Base-by-base conservation (phyloP, 2,329 filamentous ascomycete species). In the Myriosclerotinia scirpicola region DNA sequence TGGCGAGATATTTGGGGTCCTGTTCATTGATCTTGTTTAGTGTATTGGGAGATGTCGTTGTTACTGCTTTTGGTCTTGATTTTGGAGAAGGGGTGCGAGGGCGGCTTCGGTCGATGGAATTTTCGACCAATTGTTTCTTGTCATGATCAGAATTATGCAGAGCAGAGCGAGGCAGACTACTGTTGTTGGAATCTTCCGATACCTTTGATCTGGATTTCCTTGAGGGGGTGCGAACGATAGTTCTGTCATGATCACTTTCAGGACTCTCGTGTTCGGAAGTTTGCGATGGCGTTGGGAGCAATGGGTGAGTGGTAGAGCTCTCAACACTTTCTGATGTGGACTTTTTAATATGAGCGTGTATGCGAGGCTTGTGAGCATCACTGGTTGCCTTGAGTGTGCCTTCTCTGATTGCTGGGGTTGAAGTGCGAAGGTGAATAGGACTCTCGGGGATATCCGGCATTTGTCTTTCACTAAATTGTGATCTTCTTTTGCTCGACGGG, bases 21-120 rank as follows among this genome's bases (percentile, higher is more conserved):
- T 64, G 64, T 52, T 73, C 71, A 26, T 73, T 73, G 50, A 70
- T 50, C 20, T 59, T 60, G 34, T 73, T 73, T 54, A 72, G 65
- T 7, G 69, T 68, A 26, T 73, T 69, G 44, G 70, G 71, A 4
- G 70, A 67, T 12, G 54, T 42, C 14, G 22, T 65, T 54, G 61
- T 26, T 52, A 50, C 34, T 52, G 55, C 3, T 42, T 52, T 55
- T 56, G 36, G 8, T 38, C 34, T 17, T n/a, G 64, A 12, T 1
- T n/a, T 48, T 48, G 54, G 64, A 54, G 62, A 67, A 36, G 67
- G 67, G n/a, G 65, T 65, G 34, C 38, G 64, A 3, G 38, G 50
- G 12, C 20, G 54, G 40, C 30, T 52, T 22, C 42, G 70, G 58
- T 65, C 54, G 53, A 38, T 58, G 34, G 63, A 20, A 14, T 59